Conservation (phyloP, 805 yeast species). For the Helenozyma rhizophorensis region DNA sequence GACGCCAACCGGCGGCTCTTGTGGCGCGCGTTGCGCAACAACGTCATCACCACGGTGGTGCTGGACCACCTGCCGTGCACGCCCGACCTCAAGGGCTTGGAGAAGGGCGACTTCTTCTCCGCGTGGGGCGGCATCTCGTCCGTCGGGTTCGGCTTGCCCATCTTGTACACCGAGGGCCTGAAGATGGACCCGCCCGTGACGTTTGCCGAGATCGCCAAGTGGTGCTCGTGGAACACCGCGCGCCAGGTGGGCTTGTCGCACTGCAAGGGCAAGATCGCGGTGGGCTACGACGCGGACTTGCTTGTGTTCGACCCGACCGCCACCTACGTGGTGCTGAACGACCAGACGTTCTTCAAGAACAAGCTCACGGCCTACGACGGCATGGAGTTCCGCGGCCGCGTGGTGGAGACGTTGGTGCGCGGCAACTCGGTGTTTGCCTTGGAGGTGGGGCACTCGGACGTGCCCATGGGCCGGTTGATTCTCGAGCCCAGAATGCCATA, state of each 20-base stretch:
- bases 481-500: conserved; percentile 48
- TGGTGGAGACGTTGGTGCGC: conserved; percentile 73
- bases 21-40: conserved; percentile 72
- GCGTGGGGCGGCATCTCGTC: conserved; percentile 98
- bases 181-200: conserved; percentile 48
- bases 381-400: conserved; percentile 61
- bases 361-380: conserved; percentile 88
- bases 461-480: conserved; percentile 56
- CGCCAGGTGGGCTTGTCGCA: conserved; percentile 74
- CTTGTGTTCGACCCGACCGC: conserved; percentile 69
- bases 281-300: conserved; percentile 87
- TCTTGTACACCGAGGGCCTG: conserved; percentile 70
- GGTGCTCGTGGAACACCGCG: conserved; percentile 86
- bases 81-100: conserved; percentile 79
- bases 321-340: conserved; percentile 47
- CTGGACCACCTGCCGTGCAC: conserved; percentile 97
- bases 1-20: conserved; percentile 64
- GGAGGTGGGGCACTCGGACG: conserved; percentile 50
- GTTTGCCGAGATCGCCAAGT: conserved; percentile 59
- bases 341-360: conserved; percentile 69
- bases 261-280: conserved; percentile 64
- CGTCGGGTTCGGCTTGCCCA: conserved; percentile 85
- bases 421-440: conserved; percentile 65
- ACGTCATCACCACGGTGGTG: conserved; percentile 76
- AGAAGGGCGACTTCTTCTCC: conserved; percentile 78